A percentile compares a stretch with the other conserved stretches of the same genome.
These are phyloP conservation scores for Tolypocladium nubicola DNA, from an alignment of 2,329 filamentous ascomycete species.

Conservation along the genomic window DNA sequence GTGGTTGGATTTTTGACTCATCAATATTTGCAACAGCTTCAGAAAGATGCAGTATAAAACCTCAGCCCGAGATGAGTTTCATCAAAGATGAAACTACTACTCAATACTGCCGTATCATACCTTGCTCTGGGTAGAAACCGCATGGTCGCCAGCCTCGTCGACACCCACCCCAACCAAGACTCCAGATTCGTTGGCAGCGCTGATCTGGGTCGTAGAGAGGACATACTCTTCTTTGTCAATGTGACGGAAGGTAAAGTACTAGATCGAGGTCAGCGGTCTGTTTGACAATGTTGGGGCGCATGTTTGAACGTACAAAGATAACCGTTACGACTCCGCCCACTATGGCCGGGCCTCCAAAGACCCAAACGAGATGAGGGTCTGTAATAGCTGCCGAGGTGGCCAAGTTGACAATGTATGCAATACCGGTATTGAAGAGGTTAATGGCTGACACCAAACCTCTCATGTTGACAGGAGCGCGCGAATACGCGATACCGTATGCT, in stretches of 20 bases:
- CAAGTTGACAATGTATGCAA: slow-evolving; percentile 35
- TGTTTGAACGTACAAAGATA: slow-evolving; percentile 19
- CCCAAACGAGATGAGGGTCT: slow-evolving; percentile 39
- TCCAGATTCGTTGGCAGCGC: not conserved
- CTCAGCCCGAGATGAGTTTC: no score
- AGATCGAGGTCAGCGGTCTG: not conserved
- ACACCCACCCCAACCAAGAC: not conserved
- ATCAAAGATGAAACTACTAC: no score
- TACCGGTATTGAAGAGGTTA: slow-evolving; percentile 34
- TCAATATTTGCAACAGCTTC: no score
- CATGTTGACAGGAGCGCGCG: slow-evolving; percentile 39
- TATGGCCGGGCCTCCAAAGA: slow-evolving; percentile 37
- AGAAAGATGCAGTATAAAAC: no score
- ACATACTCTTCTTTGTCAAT: slow-evolving; percentile 14
- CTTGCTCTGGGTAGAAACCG: no score
- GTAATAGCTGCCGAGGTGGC: slow-evolving; percentile 32
- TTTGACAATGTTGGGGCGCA: not conserved
- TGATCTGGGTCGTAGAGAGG: slow-evolving; percentile 11
- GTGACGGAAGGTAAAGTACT: slow-evolving; percentile 10
- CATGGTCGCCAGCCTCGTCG: not conserved
- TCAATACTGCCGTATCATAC: no score
- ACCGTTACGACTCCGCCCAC: slow-evolving; percentile 31
- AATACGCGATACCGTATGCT: slow-evolving; percentile 41
- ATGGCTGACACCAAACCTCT: slow-evolving; percentile 37
- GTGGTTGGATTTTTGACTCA: no score